Conservation (phyloP, 2,329 filamentous ascomycete species). For the Xylaria sp. region DNA sequence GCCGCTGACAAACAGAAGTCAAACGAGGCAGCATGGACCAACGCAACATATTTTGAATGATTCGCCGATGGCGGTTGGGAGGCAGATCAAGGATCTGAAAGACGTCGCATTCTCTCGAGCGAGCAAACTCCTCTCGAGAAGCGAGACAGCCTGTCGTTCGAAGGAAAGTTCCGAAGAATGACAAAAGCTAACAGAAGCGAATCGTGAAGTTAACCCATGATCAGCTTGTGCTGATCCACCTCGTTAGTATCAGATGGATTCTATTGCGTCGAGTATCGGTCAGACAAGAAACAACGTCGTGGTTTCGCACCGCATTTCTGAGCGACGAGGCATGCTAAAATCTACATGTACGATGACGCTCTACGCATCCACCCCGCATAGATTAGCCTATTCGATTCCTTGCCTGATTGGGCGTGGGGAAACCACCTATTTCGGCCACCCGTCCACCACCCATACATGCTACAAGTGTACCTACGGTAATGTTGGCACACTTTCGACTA, state of each 20-base stretch:
- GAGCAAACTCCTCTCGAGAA: neutral
- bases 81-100: conserved; percentile 8
- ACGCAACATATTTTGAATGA: conserved; percentile 29
- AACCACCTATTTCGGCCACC: too few species aligned
- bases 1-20: conserved; percentile 7
- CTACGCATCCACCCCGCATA: too few species aligned
- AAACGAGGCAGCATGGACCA: conserved; percentile 8
- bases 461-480: too few species aligned
- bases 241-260: neutral
- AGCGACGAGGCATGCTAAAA: too few species aligned
- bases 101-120: conserved; percentile 29
- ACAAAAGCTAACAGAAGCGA: neutral
- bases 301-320: too few species aligned
- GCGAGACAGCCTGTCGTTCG: neutral
- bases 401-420: too few species aligned
- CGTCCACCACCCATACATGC: too few species aligned
- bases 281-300: too few species aligned
- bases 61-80: neutral
- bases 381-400: too few species aligned
- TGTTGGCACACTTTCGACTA: too few species aligned
- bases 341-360: too few species aligned
- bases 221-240: conserved; percentile 5
- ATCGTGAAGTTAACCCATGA: conserved; percentile 30
- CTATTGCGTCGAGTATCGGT: neutral
- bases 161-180: neutral